Conservation (phyloP, 768 basidiomycete species). For the Hygrophoropsis aurantiaca region DNA sequence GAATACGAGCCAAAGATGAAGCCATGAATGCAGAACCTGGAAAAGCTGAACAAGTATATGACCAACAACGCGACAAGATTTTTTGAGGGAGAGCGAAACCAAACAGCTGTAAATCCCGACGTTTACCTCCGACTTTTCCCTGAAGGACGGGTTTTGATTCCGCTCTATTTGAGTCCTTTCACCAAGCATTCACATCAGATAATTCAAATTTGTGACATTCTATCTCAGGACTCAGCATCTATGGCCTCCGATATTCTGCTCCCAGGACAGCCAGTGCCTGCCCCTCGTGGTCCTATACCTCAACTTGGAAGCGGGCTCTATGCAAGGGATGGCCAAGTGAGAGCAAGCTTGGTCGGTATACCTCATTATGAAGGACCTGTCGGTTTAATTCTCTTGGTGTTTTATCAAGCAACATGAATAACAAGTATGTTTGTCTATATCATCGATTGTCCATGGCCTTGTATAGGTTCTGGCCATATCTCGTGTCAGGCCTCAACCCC, state of each 20-base stretch:
- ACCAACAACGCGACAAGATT: constrained; percentile 23
- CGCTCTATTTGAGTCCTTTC: neutral
- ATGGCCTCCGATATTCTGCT: constrained; percentile 46
- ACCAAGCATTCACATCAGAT: neutral
- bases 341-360: constrained; percentile 71
- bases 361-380: constrained; percentile 65
- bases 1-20: constrained; percentile 60
- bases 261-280: constrained; percentile 75
- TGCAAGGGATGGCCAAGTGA: constrained; percentile 55
- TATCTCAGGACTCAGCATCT: neutral
- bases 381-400: constrained; percentile 40
- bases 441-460: neutral
- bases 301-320: constrained; percentile 70
- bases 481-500: constrained; percentile 70
- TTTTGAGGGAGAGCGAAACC: constrained; percentile 35
- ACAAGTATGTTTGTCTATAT: constrained; percentile 2
- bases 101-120: constrained; percentile 27
- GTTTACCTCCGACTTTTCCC: constrained; percentile 17
- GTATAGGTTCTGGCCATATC: constrained; percentile 60
- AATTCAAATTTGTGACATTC: neutral
- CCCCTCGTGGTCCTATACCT: constrained; percentile 54
- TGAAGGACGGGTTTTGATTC: constrained; percentile 1
- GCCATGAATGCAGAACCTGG: constrained; percentile 46
- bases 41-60: constrained; percentile 21
- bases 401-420: constrained; percentile 16